Base-by-base conservation (phyloP, 1,284 basidiomycete genomes). In the Leccinum discolor region DNA sequence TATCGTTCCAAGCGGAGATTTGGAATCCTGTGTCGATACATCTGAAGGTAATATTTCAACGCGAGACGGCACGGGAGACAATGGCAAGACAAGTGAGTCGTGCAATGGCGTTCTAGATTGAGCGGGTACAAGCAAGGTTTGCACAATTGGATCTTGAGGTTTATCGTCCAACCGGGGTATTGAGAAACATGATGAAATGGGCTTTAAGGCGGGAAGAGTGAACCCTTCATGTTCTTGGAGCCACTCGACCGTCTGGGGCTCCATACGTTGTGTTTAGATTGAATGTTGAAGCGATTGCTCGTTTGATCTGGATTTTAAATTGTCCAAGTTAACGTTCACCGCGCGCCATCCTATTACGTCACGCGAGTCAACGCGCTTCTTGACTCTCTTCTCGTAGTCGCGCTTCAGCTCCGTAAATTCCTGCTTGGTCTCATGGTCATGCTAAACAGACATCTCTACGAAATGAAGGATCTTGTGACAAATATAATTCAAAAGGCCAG, bases 131-230 rank as follows among this genome's bases (percentile, higher is more conserved):
- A 81, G 81, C 35, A 90, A 69, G 18, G 81, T 78, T 56, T 88
- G 85, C 74, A 93, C 80, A 66, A 93, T 91, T 1, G 91, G 91
- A 74, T 93, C 88, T 72, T 93, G 91, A 3, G 91, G 91, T 69
- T 84, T 86, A 66, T 92, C 85, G 18, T 81, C 77, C 50, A 93
- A 77, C 14, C 69, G 76, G 7, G 89, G 87, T 32, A 92, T 78
- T 67, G 83, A 86, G 73, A 92, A 92, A 16, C 68, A 75, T 1
- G 84, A 79, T 18, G 74, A 66, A 44, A 85, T 71, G 11, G 77
- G 74, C 5, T 80, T 75, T 23, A 87, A 62, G 50, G 18, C 23
- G 5, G 70, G 68, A n/a, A 77, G 69, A 1, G 26, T 32, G 32
- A 74, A 67, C 54, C 59, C 62, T 50, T 71, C 73, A 40, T 64